Percentiles rank a stretch among this genome's conserved stretches.
phyloP scores from a whole-genome alignment of 345 rosid genomes.

The Laguncularia racemosa region DNA sequence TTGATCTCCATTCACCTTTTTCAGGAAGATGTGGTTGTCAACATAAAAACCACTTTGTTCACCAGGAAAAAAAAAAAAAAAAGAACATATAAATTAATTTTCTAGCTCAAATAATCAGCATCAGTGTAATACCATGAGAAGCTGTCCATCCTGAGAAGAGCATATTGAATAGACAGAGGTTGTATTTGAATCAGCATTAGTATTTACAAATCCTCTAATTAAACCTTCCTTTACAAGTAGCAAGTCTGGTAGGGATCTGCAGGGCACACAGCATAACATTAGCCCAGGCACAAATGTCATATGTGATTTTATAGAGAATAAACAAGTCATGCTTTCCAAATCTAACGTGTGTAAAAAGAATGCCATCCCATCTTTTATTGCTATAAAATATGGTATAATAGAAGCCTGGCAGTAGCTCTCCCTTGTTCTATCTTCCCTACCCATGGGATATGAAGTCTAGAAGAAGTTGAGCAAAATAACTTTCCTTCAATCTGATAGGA shows the following conservation, averaged over 20 bases:
- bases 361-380: too few species aligned
- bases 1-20: conserved; percentile 73
- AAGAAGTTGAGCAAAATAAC: too few species aligned
- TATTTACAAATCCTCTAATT: conserved; percentile 52
- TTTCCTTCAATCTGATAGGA: too few species aligned
- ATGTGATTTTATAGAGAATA: neutral
- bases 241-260: conserved; percentile 77
- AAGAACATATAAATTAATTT: too few species aligned
- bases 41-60: conserved; percentile 1
- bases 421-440: too few species aligned
- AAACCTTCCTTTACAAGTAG: conserved; percentile 52
- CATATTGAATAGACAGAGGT: conserved; percentile 42
- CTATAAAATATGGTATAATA: too few species aligned
- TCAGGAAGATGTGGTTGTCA: neutral
- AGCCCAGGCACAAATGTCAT: neutral
- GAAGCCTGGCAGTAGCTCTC: too few species aligned
- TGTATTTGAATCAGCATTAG: conserved; percentile 38
- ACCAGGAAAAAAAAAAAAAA: neutral
- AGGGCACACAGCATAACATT: neutral
- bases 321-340: too few species aligned
- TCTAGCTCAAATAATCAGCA: neutral
- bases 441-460: too few species aligned
- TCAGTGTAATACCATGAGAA: conserved; percentile 72
- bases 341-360: too few species aligned
- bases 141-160: conserved; percentile 63